Evolutionary conservation across 2,329 filamentous ascomycete genomes (phyloP), one percentile per base, ranked within the genome.

Genomic region (Chaetomiaceae sp.): DNA sequence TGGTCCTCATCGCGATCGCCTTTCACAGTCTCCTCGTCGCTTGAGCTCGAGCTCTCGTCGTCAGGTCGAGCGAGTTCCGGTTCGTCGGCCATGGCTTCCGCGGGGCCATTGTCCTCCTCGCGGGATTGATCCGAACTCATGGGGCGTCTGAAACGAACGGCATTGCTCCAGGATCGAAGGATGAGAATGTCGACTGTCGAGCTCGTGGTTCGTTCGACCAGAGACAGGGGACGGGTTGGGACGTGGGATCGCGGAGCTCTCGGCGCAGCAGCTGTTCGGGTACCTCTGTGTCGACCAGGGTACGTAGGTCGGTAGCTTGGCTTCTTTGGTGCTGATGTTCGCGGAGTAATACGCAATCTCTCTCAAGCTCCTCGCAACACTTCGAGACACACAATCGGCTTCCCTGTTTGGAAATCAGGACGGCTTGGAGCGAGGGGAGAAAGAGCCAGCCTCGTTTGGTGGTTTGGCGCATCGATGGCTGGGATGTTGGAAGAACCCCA

Each of bases 91-190:
- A 79, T 78, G 67, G 62, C 70, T 63, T 67, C 65, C 43, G 44
- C 56, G 16, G 72, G 78, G 72, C 79, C 78, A 69, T 76, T 76
- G 67, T 81, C 74, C 69, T 72, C 79, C 69, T 72, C 79, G 73
- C 78, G 78, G 73, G 75, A 75, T 69, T 75, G 76, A 75, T 75
- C 79, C 74, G 79, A 82, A 81, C 81, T 86, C 84, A 87, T 87
- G 74, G 74, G 78, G 75, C 68, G 70, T 65, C 66, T 66, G 17
- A 47, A 41, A 23, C 45, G 46, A 56, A 51, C 63, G 50, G 64
- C 68, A 65, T 64, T 52, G 62, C 57, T 55, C 50, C 52, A 25
- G 14, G 8, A 33, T 7, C 8, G 30, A 19, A 62, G 62, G 55
- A 58, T 58, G 25, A 38, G 60, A 62, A 62, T 27, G 25, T 38